These are phyloP conservation scores for Rhizopus stolonifer DNA, from an alignment of 371 early-diverging fungal species.

Conservation along the genomic window DNA sequence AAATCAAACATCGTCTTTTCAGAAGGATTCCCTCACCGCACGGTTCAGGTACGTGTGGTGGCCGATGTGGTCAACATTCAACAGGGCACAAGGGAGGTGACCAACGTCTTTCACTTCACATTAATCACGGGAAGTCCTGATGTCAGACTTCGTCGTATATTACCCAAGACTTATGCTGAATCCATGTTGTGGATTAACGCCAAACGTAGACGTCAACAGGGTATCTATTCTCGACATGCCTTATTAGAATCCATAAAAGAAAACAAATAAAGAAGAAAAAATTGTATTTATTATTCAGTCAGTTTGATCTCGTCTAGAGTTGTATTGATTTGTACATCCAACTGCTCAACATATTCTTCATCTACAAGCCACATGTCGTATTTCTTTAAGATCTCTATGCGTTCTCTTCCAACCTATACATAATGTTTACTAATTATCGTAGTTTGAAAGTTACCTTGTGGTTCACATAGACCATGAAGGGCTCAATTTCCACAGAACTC, in stretches of 20 bases:
- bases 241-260: conserved; percentile 18
- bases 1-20: conserved; percentile 69
- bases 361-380: conserved; percentile 15
- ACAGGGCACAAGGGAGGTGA: conserved; percentile 55
- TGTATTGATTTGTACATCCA: background rate
- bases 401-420: conserved; percentile 13
- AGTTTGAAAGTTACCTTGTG: conserved; percentile 15
- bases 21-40: conserved; percentile 45
- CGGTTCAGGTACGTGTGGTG: conserved; percentile 67
- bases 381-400: conserved; percentile 9
- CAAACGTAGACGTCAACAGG: conserved; percentile 47
- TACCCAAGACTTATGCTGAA: conserved; percentile 75
- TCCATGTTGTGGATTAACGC: conserved; percentile 74
- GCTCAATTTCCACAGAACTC: conserved; percentile 11
- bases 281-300: too few relatives aligned
- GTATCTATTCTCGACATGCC: conserved; percentile 27
- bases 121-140: conserved; percentile 39
- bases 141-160: conserved; percentile 25
- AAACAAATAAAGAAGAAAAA: background rate
- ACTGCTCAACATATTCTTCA: conserved; percentile 6
- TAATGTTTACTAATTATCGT: background rate
- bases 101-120: conserved; percentile 85
- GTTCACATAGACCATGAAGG: conserved; percentile 23
- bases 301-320: too few relatives aligned
- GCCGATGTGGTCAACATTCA: conserved; percentile 78